Evolutionary conservation across 768 basidiomycete genomes (phyloP), one percentile per base, ranked within the genome.

Genomic region (Boletus rubescentipes): DNA sequence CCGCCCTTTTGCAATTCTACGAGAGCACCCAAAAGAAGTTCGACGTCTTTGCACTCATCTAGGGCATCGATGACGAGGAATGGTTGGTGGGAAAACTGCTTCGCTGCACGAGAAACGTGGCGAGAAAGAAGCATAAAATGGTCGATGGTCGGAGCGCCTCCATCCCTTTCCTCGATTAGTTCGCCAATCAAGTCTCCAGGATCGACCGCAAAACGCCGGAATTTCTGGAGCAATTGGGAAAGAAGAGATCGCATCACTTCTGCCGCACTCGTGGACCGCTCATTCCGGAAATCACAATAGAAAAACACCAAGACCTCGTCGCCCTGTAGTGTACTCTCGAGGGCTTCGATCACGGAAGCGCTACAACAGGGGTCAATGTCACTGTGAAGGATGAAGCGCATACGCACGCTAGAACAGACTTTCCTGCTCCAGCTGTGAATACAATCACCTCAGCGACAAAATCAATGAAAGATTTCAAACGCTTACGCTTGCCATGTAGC

Each of bases 261-360:
- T 9, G 30, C 8, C 0, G 49, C 35, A 14, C 15, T 54, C 14
- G 51, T 63, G 4, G 57, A 51, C 7, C 49, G 49, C 21, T 54
- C 58, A 5, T 30, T 41, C 11, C 54, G 54, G 5, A 56, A 63
- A 36, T 63, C 54, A 12, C 57, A 63, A 18, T 63, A 63, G 20
- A 63, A 59, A 16, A 26, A 26, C 6, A 26, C 6, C 26, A 26
- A 26, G 26, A 26, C 26, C 26, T 26, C 26, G 26, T 6, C 26
- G 26, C 26, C 26, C 26, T 26, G 26, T 26, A 26, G 26, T 26
- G 26, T 26, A 26, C 26, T 6, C 26, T 26, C 6, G 26, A 26
- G 26, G 3, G 26, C 26, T 26, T 26, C 26, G 26, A 26, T 26
- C 26, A 26, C 26, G 26, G 26, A 26, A 26, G 26, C 26, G 26